phyloP scores from a whole-genome alignment of 805 yeast genomes.

The Kodamaea kaohsiungensis region DNA sequence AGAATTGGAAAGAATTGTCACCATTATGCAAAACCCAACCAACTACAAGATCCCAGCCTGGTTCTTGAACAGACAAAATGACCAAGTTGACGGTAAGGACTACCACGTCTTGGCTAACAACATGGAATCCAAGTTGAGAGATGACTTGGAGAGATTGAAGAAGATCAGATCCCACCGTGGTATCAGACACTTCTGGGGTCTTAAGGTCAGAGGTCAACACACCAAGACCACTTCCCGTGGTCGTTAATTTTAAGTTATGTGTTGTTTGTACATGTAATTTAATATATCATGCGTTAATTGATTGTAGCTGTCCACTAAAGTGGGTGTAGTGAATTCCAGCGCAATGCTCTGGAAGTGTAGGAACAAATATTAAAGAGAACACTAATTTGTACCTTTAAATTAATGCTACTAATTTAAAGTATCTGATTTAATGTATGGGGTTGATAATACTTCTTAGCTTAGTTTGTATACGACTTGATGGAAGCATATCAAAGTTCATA shows the following conservation, averaged over 20 bases:
- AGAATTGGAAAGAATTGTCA: slow-evolving; percentile 99
- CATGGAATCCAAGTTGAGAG: slow-evolving; percentile 99
- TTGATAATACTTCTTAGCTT: too few relatives aligned
- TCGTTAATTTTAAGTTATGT: slow-evolving; percentile 33
- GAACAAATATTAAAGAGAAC: too few relatives aligned
- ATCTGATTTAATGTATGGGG: too few relatives aligned
- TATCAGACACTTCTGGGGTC: slow-evolving; percentile 99
- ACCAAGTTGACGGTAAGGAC: slow-evolving; percentile 98
- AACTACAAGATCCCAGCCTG: slow-evolving; percentile 99
- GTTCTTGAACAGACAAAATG: slow-evolving; percentile 99
- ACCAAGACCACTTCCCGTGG: slow-evolving; percentile 99
- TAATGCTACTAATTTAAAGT: too few relatives aligned
- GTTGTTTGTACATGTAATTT: slow-evolving; percentile 14
- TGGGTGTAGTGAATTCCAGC: too few relatives aligned
- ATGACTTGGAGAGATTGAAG: slow-evolving; percentile 99
- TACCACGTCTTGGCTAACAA: slow-evolving; percentile 98
- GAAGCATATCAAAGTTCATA: too few relatives aligned
- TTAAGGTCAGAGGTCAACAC: slow-evolving; percentile 99
- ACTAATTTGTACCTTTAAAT: too few relatives aligned
- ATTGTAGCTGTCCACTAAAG: background rate
- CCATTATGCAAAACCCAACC: slow-evolving; percentile 99
- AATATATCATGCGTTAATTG: slow-evolving; percentile 10
- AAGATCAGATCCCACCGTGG: slow-evolving; percentile 99
- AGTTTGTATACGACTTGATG: too few relatives aligned
- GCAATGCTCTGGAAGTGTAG: too few relatives aligned